These are phyloP conservation scores for Cunninghamia lanceolata DNA, from an alignment of 75 land plant species.

Conservation along the genomic window DNA sequence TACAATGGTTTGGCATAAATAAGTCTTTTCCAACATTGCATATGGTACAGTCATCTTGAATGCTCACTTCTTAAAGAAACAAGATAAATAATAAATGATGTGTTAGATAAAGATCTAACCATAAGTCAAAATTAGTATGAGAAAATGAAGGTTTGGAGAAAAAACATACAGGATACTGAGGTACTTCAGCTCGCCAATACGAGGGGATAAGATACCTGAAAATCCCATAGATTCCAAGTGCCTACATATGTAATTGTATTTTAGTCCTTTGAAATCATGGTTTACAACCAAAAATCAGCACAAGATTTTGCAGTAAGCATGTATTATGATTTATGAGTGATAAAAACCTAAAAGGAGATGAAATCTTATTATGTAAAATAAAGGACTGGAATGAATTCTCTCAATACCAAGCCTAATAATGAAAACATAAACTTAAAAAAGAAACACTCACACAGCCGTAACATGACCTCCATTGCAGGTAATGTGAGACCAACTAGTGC, in stretches of 20 bases:
- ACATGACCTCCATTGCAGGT: conserved; percentile 45
- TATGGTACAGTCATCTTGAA: neutral
- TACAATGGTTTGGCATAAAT: neutral
- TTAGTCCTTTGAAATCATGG: neutral
- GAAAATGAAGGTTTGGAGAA: neutral
- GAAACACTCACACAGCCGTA: conserved; percentile 44
- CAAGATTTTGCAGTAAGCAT: neutral
- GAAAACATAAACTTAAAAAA: conserved; percentile 11
- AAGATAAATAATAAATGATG: neutral
- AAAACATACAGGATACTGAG: conserved; percentile 49
- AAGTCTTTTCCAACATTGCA: neutral
- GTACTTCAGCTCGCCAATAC: conserved; percentile 39
- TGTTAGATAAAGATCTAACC: neutral
- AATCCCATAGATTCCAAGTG: conserved; percentile 51
- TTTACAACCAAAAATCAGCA: neutral
- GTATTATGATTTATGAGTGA: neutral
- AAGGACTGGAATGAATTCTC: neutral
- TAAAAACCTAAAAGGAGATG: neutral
- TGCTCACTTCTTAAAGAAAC: neutral
- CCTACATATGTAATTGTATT: conserved; percentile 22
- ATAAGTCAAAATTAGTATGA: neutral
- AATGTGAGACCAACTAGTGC: conserved; percentile 64
- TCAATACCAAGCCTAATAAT: neutral
- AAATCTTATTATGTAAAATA: conserved; percentile 2
- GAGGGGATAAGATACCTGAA: conserved; percentile 50